Evolutionary conservation across 805 yeast species (phyloP), one percentile per base, ranked within the genome.

Genomic region (Metschnikowia gelsemii): DNA sequence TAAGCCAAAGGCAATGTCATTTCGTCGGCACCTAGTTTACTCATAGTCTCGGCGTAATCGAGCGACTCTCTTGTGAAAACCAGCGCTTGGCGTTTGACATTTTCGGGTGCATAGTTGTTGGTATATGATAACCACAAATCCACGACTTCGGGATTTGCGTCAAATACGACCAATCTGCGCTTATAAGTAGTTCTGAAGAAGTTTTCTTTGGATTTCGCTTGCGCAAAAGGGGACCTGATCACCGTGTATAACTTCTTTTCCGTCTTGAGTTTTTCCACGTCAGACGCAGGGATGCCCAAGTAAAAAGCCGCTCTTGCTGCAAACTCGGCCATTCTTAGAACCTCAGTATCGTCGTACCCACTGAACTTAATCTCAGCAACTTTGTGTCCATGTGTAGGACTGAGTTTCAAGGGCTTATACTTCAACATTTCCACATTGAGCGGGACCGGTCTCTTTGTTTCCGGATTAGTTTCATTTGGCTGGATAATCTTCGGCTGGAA

Each of bases 181-280:
- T 83, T 80, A 62, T 79, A 86, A 1, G 98, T 93, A 35, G 78
- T 75, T 69, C 98, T 82, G 69, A 87, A 86, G 66, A 86, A 93
- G 72, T 91, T 93, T 69, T 91, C 96, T 68, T 93, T 93, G 8
- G 93, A 76, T 62, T 89, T 90, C 38, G 97, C 95, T 58, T 87
- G 93, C 16, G 86, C 96, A 62, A 93, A 93, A 1, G 97, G 97
- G 3, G 96, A 82, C 61, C 83, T 79, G 56, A 84, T 89, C 32
- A 93, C 96, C 0, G 99, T 93, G 87, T 96, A 91, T 53, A 89
- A 78, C 63, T 91, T 86, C 54, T 82, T 78, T 59, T 80, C 84
- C 3, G 84, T 80, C 47, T 68, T 49, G 80, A 84, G 49, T 78
- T 62, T 35, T 82, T 86, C 73, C 14, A 91, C 83, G 2, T 89